Conservation (phyloP, 2,329 filamentous ascomycete species). For the Bimuria novae-zelandiae region DNA sequence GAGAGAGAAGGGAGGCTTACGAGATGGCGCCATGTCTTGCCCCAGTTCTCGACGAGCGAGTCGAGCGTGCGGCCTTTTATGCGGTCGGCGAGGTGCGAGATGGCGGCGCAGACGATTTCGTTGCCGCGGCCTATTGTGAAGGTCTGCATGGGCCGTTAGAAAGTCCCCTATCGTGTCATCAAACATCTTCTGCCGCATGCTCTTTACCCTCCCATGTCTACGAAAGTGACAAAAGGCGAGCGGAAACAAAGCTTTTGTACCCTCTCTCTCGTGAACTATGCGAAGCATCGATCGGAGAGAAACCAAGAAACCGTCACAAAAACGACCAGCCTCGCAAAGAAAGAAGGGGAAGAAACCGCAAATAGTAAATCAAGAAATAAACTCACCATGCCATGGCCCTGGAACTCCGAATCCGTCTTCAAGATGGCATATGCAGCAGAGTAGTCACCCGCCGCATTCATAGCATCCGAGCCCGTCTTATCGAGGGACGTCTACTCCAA, state of each 20-base stretch:
- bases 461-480: constrained; percentile 95
- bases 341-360: not conserved
- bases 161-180: constrained; percentile 9
- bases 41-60: constrained; percentile 79
- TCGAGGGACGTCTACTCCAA: constrained; percentile 75
- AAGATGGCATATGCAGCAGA: constrained; percentile 94
- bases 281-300: too few species aligned
- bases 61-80: constrained; percentile 76
- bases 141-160: constrained; percentile 48
- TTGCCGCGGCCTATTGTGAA: constrained; percentile 90
- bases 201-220: too few species aligned
- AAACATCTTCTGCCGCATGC: too few species aligned
- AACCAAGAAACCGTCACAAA: too few species aligned
- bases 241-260: too few species aligned
- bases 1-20: constrained; percentile 36
- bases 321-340: too few species aligned
- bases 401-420: constrained; percentile 72
- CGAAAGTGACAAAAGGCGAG: too few species aligned
- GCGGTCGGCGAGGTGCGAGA: constrained; percentile 76
- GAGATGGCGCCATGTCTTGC: constrained; percentile 87
- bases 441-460: constrained; percentile 94
- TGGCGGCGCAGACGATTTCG: constrained; percentile 87
- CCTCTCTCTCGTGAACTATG: too few species aligned
- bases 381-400: constrained; percentile 77
- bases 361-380: not conserved